phyloP scores from a whole-genome alignment of 345 rosid genomes.

The Citrus reticulata region DNA sequence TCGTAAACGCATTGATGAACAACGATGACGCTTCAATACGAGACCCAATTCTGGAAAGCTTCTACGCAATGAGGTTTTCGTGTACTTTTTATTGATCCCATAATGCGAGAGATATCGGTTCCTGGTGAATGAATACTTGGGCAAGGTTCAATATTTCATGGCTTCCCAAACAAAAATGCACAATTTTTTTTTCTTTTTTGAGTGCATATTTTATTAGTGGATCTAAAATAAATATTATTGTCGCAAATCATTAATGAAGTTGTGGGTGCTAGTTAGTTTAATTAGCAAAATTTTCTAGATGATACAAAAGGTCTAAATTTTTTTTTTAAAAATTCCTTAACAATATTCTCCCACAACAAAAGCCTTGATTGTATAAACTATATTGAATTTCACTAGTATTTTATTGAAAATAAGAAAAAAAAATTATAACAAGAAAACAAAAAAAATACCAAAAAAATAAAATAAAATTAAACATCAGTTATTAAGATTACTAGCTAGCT shows the following conservation, averaged over 20 bases:
- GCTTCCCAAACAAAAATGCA: neutral
- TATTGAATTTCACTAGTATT: neutral
- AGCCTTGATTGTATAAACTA: neutral
- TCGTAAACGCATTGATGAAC: no score
- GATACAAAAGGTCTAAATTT: no score
- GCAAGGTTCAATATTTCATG: neutral
- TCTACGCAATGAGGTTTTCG: neutral
- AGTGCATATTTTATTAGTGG: no score
- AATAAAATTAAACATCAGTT: neutral
- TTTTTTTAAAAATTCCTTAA: neutral
- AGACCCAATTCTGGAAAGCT: neutral
- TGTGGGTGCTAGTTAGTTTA: no score
- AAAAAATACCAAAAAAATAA: neutral
- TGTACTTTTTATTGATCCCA: neutral
- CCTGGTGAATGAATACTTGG: neutral
- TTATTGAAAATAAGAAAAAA: neutral
- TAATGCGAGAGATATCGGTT: neutral
- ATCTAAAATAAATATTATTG: no score
- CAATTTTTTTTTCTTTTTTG: neutral
- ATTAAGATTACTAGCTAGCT: constrained; percentile 13
- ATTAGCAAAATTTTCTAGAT: no score
- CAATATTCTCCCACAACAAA: neutral
- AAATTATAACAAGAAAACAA: neutral
- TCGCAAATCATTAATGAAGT: no score
- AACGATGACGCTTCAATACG: neutral